These are phyloP conservation scores for Kazachstania taianensis DNA, from an alignment of 805 yeast genomes.

Conservation along the genomic window DNA sequence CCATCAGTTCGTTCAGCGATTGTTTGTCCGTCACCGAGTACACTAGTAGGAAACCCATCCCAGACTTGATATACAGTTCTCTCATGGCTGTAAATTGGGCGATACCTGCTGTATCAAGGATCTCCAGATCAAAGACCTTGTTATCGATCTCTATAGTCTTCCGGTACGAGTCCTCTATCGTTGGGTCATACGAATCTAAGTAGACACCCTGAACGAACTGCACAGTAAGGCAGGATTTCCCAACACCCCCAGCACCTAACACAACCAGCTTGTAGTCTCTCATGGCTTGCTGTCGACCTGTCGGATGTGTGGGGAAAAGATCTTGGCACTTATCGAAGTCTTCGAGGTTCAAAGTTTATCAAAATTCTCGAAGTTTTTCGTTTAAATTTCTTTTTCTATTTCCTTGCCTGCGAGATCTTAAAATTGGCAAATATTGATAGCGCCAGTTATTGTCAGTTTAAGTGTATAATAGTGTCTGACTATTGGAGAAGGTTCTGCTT, in stretches of 20 bases:
- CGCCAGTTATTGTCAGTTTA: no score
- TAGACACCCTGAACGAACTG: conserved; percentile 87
- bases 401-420: no score
- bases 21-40: conserved; percentile 72
- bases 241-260: conserved; percentile 95
- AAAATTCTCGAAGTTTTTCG: no score
- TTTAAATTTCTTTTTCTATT: no score
- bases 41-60: conserved; percentile 82
- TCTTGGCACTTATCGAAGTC: no score
- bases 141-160: conserved; percentile 85
- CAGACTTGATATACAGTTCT: conserved; percentile 76
- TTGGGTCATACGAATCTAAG: conserved; percentile 89
- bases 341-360: no score
- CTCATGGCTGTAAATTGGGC: conserved; percentile 96
- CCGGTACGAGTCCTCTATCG: conserved; percentile 91
- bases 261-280: conserved; percentile 83
- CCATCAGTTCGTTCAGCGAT: conserved; percentile 67
- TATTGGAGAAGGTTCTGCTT: no score
- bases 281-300: no score
- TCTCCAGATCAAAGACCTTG: conserved; percentile 75
- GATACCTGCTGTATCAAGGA: conserved; percentile 86
- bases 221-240: conserved; percentile 87
- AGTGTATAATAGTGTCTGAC: no score
- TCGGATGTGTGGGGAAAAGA: no score
- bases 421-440: no score